Conservation (phyloP, 2,329 filamentous ascomycete species). For the Curvularia verruculosa region DNA sequence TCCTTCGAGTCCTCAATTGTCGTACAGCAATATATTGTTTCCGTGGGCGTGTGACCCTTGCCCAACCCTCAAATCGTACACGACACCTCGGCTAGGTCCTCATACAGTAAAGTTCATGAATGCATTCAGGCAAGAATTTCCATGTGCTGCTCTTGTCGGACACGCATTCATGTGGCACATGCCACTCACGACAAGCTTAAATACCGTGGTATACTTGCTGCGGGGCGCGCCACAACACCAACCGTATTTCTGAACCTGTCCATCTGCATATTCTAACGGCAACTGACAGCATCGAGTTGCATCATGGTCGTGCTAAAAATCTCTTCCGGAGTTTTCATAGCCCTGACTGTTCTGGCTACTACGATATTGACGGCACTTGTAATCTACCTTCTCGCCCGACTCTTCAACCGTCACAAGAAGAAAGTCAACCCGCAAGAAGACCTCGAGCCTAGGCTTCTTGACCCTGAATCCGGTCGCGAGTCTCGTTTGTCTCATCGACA, state of each 20-base stretch:
- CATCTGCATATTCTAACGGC: background rate
- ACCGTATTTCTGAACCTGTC: background rate
- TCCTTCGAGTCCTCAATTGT: constrained; percentile 9
- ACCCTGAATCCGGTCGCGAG: constrained; percentile 5
- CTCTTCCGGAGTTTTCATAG: constrained; percentile 17
- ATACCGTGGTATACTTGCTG: constrained; percentile 16
- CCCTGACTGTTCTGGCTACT: constrained; percentile 23
- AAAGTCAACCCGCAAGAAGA: background rate
- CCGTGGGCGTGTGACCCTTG: constrained; percentile 8
- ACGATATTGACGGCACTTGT: constrained; percentile 22
- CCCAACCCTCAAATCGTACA: background rate
- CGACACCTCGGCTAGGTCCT: constrained; percentile 4
- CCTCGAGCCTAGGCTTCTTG: constrained; percentile 2
- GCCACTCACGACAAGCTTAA: constrained; percentile 9
- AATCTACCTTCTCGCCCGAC: constrained; percentile 21
- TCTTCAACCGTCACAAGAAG: constrained; percentile 10
- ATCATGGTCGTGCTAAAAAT: constrained; percentile 7
- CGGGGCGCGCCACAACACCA: constrained; percentile 11
- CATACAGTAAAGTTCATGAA: background rate
- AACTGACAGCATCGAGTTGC: background rate
- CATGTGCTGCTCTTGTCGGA: background rate
- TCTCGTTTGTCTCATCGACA: constrained; percentile 11
- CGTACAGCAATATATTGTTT: constrained; percentile 5
- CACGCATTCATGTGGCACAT: background rate
- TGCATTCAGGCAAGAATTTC: background rate